Percentiles rank a stretch among this genome's conserved stretches.
Conservation (phyloP, 1,284 basidiomycete species). For the Xerocomus amazonicus region DNA sequence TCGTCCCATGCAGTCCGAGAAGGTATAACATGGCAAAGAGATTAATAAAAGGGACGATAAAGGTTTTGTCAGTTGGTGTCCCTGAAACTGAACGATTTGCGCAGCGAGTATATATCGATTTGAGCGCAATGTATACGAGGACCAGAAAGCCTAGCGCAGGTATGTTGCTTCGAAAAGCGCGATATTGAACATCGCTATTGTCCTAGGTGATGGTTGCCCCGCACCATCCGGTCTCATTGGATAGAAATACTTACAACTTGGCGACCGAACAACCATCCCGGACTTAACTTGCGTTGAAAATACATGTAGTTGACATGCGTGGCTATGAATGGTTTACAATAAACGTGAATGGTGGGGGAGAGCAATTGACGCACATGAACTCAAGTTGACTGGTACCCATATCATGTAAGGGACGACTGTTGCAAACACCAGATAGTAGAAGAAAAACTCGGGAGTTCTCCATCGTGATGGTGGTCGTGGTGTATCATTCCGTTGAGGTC, state of each 20-base stretch:
- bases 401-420: constrained; percentile 75
- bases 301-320: constrained; percentile 70
- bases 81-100: constrained; percentile 26
- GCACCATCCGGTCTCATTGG: background rate
- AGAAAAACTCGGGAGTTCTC: constrained; percentile 78
- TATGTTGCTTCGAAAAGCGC: constrained; percentile 75
- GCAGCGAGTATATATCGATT: constrained; percentile 40
- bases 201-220: constrained; percentile 50
- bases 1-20: constrained; percentile 82
- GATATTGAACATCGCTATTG: constrained; percentile 84
- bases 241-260: constrained; percentile 50
- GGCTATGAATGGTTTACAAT: constrained; percentile 38
- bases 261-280: constrained; percentile 68
- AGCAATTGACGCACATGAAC: constrained; percentile 54
- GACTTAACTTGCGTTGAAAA: constrained; percentile 59
- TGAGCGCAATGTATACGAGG: constrained; percentile 43
- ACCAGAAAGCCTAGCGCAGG: constrained; percentile 56
- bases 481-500: constrained; percentile 19
- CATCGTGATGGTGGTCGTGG: constrained; percentile 54
- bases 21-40: constrained; percentile 71
- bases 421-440: constrained; percentile 68
- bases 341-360: background rate
- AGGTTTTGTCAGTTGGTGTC: constrained; percentile 32
- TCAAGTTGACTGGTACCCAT: constrained; percentile 78
- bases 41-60: constrained; percentile 53